Conservation (phyloP, 2,329 filamentous ascomycete genomes). For the Beauveria pseudobassiana region DNA sequence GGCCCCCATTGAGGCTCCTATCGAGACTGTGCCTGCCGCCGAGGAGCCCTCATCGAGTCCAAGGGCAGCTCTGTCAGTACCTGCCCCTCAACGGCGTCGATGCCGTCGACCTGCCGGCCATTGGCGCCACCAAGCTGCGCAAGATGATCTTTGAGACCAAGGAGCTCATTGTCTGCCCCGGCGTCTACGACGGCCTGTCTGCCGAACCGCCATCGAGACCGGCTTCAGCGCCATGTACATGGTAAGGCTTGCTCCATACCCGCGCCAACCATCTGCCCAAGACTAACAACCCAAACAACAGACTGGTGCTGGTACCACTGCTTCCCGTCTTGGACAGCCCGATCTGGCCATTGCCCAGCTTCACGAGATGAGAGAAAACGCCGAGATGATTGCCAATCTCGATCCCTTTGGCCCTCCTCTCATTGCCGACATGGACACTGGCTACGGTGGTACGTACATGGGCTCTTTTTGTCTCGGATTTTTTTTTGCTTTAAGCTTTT, state of each 20-base stretch:
- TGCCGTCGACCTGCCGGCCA: constrained; percentile 13
- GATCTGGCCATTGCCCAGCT: constrained; percentile 57
- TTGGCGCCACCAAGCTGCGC: constrained; percentile 30
- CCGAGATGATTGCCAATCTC: constrained; percentile 55
- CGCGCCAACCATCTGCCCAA: not conserved
- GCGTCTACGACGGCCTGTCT: constrained; percentile 62
- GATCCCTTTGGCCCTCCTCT: constrained; percentile 47
- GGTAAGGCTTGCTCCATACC: constrained; percentile 34
- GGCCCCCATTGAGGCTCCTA: not conserved
- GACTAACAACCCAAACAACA: constrained; percentile 18
- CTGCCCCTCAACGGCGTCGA: constrained; percentile 12
- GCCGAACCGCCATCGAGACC: constrained; percentile 54
- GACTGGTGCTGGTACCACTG: constrained; percentile 57
- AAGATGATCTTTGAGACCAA: constrained; percentile 31
- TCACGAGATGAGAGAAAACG: constrained; percentile 56
- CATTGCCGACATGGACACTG: constrained; percentile 54
- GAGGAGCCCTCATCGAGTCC: constrained; percentile 6
- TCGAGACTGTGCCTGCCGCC: not conserved
- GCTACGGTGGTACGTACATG: constrained; percentile 39
- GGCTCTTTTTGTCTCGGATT: not conserved
- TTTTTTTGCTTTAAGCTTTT: not conserved
- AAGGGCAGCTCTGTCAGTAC: constrained; percentile 9
- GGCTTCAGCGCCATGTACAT: constrained; percentile 62
- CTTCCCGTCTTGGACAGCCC: constrained; percentile 53
- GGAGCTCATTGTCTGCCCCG: constrained; percentile 50